Evolutionary conservation across 2,329 filamentous ascomycete species (phyloP), one percentile per base, ranked within the genome.

Genomic region (Trichoderma simmonsii): DNA sequence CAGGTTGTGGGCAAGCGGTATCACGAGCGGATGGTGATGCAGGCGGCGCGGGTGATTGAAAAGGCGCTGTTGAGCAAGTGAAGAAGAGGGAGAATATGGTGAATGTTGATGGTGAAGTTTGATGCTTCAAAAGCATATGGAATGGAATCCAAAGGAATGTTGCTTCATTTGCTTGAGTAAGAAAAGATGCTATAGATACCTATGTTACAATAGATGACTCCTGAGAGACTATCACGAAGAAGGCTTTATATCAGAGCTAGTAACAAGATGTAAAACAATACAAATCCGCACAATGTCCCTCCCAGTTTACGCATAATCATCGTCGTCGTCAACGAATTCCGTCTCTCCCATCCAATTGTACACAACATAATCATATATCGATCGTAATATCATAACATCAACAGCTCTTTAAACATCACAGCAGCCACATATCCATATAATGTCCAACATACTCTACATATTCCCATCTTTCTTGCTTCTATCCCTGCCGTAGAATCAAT

Each of bases 21-120:
- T 21, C 68, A 70, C n/a, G 68, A 70, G 68, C 36, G 68, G 21
- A 36, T 70, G 43, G 68, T 70, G 24, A 6, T 70, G 60, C 68
- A 64, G 43, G 68, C 68, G 8, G 48, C 68, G 48, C n/a, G 26
- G 60, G 24, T 43, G 30, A 70, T 70, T 34, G 68, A 70, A 6
- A 60, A 43, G 28, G 68, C 68, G n/a, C 21, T 70, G 68, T 11
- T 51, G 1, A 34, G 30, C 4, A 63, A 70, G 24, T 57, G 26
- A 57, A 18, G 21, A 15, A 6, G 30, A 3, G 2, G 48, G 14
- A 0, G 9, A 21, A 14, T n/a, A 12, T 12, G 21, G 5, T 54
- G 9, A 21, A 24, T 24, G 11, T 24, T 24, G 48, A 24, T 24
- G 24, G 24, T 24, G 24, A 24, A 24, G 24, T 24, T 24, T 24